phyloP scores from a whole-genome alignment of 1,284 basidiomycete genomes.

The Retiboletus flavoniger region DNA sequence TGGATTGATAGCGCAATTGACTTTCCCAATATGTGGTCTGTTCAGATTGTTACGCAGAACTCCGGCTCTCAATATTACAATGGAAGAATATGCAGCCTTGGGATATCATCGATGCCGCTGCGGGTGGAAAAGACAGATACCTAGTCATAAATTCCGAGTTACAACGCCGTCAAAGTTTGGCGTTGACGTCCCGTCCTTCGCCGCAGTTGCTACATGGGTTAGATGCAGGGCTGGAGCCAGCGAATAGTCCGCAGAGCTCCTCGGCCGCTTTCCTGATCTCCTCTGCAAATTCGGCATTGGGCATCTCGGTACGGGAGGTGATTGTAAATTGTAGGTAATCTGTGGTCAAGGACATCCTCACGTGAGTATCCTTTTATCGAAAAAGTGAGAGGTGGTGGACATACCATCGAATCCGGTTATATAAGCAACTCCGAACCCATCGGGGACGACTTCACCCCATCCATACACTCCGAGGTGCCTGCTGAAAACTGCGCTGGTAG shows the following conservation, averaged over 20 bases:
- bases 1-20: neutral
- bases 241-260: conserved; percentile 60
- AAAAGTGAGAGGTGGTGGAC: conserved; percentile 14
- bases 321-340: conserved; percentile 80
- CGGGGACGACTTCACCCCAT: conserved; percentile 83
- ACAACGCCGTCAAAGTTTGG: conserved; percentile 19
- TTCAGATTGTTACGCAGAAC: neutral
- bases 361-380: neutral
- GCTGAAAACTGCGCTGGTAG: conserved; percentile 86
- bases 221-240: neutral
- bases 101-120: neutral
- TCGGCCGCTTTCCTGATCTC: conserved; percentile 67
- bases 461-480: conserved; percentile 81
- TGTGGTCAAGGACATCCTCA: conserved; percentile 24
- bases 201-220: neutral
- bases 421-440: conserved; percentile 79
- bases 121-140: neutral
- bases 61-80: no score
- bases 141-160: neutral
- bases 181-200: neutral
- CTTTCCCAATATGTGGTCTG: neutral
- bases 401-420: conserved; percentile 71
- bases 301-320: conserved; percentile 75
- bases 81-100: neutral
- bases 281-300: conserved; percentile 63